These are phyloP conservation scores for Isabelozyma heimii DNA, from an alignment of 805 yeast species.

Conservation along the genomic window DNA sequence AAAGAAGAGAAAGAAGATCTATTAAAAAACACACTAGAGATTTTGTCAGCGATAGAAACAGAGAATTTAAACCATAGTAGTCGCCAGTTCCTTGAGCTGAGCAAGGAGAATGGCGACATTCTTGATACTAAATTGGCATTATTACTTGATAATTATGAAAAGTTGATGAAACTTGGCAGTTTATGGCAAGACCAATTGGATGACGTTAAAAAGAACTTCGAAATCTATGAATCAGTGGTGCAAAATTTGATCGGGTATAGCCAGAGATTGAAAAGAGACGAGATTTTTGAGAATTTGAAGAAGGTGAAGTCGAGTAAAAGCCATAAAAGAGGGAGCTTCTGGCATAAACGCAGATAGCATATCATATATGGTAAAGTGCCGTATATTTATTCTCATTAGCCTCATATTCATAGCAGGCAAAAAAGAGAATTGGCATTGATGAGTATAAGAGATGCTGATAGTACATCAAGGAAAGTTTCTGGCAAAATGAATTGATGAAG, in stretches of 20 bases:
- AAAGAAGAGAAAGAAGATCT: slow-evolving; percentile 22
- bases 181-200: slow-evolving; percentile 53
- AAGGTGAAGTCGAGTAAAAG: slow-evolving; percentile 19
- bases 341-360: slow-evolving; percentile 4
- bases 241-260: slow-evolving; percentile 90
- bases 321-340: slow-evolving; percentile 7
- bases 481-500: not conserved
- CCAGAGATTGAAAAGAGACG: slow-evolving; percentile 66
- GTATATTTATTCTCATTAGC: too few relatives aligned
- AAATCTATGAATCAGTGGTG: slow-evolving; percentile 80
- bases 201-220: slow-evolving; percentile 60
- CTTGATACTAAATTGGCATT: slow-evolving; percentile 38
- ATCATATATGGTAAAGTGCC: too few relatives aligned
- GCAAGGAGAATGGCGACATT: slow-evolving; percentile 11
- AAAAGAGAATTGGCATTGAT: too few relatives aligned
- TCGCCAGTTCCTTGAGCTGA: slow-evolving; percentile 17
- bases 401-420: too few relatives aligned
- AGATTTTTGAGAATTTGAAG: slow-evolving; percentile 31
- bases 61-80: slow-evolving; percentile 33
- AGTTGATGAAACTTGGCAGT: slow-evolving; percentile 26
- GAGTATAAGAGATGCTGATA: too few relatives aligned
- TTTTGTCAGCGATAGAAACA: slow-evolving; percentile 29
- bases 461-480: too few relatives aligned
- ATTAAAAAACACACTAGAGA: slow-evolving; percentile 21
- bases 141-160: slow-evolving; percentile 20